Conservation (phyloP, 176 grass and related monocot species). For the Musa schizocarpa region DNA sequence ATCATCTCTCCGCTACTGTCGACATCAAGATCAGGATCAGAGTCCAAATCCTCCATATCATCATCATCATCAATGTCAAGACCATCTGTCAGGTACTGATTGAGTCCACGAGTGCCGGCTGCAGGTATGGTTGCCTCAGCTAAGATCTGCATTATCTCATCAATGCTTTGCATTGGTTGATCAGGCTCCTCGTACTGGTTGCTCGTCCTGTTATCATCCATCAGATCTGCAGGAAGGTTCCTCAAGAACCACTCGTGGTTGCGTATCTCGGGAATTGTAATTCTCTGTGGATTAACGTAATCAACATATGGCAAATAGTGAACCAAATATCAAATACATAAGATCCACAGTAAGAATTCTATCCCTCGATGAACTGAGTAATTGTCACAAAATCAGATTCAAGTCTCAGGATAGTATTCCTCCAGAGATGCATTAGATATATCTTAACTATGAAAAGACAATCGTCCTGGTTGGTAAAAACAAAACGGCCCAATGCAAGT, state of each 20-base stretch:
- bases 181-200: slow-evolving; percentile 60
- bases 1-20: slow-evolving; percentile 53
- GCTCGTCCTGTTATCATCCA: slow-evolving; percentile 43
- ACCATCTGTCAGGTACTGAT: slow-evolving; percentile 28
- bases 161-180: slow-evolving; percentile 62
- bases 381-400: too few relatives aligned
- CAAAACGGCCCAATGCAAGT: too few relatives aligned
- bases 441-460: too few relatives aligned
- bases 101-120: slow-evolving; percentile 19
- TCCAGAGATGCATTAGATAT: too few relatives aligned
- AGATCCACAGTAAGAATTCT: background rate
- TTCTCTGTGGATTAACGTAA: slow-evolving; percentile 39
- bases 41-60: slow-evolving; percentile 70
- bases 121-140: slow-evolving; percentile 59
- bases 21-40: slow-evolving; percentile 48
- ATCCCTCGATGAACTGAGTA: too few relatives aligned
- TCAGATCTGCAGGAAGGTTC: slow-evolving; percentile 60
- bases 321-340: background rate
- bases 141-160: slow-evolving; percentile 75
- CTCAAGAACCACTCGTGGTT: slow-evolving; percentile 59
- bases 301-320: background rate
- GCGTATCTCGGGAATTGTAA: slow-evolving; percentile 65
- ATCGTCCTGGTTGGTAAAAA: too few relatives aligned
- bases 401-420: too few relatives aligned
- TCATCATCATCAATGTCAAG: slow-evolving; percentile 47